Conservation (phyloP, 352 stramenopile genomes). For the Globisporangium recalcitrans region DNA sequence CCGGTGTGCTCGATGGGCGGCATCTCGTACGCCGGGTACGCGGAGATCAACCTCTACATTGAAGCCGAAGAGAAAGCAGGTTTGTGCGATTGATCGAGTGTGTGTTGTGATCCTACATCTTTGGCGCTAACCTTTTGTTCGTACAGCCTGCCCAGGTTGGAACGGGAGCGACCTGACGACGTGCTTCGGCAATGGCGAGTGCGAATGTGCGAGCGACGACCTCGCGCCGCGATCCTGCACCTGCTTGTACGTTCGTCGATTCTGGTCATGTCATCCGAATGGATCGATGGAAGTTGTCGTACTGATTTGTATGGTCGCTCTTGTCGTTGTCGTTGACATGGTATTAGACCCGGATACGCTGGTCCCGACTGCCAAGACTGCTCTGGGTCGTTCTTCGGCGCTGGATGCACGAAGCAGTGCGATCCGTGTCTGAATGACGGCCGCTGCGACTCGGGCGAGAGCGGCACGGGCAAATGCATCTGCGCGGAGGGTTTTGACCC, state of each 20-base stretch:
- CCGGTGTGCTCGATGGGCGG: slow-evolving; percentile 79
- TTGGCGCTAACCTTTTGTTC: neutral
- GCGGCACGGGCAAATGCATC: slow-evolving; percentile 59
- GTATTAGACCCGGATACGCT: slow-evolving; percentile 46
- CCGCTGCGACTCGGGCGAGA: slow-evolving; percentile 57
- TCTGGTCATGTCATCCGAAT: too few species aligned
- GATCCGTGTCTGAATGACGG: slow-evolving; percentile 74
- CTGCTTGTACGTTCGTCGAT: slow-evolving; percentile 78
- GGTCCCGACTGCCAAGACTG: slow-evolving; percentile 72
- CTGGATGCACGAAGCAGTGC: slow-evolving; percentile 45
- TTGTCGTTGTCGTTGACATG: neutral
- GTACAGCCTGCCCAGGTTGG: slow-evolving; percentile 68
- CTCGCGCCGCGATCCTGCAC: slow-evolving; percentile 44
- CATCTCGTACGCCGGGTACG: slow-evolving; percentile 66
- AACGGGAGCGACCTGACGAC: slow-evolving; percentile 35
- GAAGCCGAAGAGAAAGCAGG: slow-evolving; percentile 76
- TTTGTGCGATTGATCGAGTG: slow-evolving; percentile 21
- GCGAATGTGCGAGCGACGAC: slow-evolving; percentile 63
- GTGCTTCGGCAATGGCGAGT: slow-evolving; percentile 69
- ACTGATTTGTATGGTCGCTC: neutral
- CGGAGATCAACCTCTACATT: slow-evolving; percentile 76
- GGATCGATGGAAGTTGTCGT: too few species aligned
- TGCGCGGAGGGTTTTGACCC: slow-evolving; percentile 76
- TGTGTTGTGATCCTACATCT: neutral
- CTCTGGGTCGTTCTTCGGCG: slow-evolving; percentile 48